These are phyloP conservation scores for Hygrophila difformis DNA, from an alignment of 257 asterid genomes.

Conservation along the genomic window DNA sequence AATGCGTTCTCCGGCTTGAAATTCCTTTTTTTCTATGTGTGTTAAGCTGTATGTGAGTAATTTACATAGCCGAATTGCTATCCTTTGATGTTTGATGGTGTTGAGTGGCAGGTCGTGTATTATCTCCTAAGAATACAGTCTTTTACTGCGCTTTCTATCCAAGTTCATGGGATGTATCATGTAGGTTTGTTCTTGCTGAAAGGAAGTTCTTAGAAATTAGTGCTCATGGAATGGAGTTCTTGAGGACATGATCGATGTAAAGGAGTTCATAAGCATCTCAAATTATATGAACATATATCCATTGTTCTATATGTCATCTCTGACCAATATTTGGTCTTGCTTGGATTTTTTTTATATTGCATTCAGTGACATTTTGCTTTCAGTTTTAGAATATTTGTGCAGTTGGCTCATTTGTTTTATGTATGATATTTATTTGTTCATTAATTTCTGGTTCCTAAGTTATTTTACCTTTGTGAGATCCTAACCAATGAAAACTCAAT, in stretches of 20 bases:
- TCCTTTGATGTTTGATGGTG: conserved; percentile 16
- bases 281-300: too few species aligned
- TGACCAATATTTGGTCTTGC: background rate
- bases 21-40: too few species aligned
- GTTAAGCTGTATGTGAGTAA: too few species aligned
- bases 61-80: conserved; percentile 11
- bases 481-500: conserved; percentile 8
- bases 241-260: conserved; percentile 98
- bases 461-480: conserved; percentile 7
- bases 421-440: background rate
- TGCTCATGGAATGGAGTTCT: conserved; percentile 96
- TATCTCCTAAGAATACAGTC: conserved; percentile 91
- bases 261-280: conserved; percentile 68
- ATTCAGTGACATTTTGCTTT: conserved; percentile 11
- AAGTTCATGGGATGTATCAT: conserved; percentile 99
- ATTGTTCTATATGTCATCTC: background rate
- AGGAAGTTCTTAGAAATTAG: conserved; percentile 89
- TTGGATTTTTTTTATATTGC: conserved; percentile 6
- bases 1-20: too few species aligned
- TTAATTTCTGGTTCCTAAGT: conserved; percentile 8
- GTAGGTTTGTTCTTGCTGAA: conserved; percentile 96
- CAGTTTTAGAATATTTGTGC: background rate
- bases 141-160: conserved; percentile 90
- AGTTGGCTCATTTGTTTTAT: background rate
- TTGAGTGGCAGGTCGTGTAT: conserved; percentile 62